phyloP scores from a whole-genome alignment of 2,329 filamentous ascomycete genomes.

The Phaeosphaeriaceae sp. region DNA sequence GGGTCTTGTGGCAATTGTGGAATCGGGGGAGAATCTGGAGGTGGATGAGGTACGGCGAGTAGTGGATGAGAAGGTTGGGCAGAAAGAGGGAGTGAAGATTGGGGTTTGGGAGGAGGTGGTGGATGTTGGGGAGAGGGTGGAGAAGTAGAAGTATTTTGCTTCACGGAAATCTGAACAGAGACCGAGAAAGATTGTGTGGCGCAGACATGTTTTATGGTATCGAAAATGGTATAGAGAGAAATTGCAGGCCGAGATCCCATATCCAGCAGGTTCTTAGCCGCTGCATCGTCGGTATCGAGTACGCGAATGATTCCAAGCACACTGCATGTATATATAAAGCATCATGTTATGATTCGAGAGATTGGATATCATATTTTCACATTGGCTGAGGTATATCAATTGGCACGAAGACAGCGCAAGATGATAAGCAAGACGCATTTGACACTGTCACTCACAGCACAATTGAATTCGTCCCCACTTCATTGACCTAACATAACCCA shows the following conservation, averaged over 20 bases:
- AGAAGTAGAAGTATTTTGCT: not conserved
- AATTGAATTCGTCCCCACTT: not conserved
- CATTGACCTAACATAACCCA: not conserved
- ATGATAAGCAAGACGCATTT: not conserved
- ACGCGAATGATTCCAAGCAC: no score
- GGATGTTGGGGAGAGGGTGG: not conserved
- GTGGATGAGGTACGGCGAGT: slow-evolving; percentile 9
- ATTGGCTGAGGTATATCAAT: not conserved
- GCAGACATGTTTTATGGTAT: no score
- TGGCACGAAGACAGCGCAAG: not conserved
- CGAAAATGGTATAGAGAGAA: no score
- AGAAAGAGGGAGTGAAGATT: not conserved
- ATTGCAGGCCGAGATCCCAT: no score
- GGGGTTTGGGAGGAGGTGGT: slow-evolving; percentile 1
- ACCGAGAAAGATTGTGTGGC: no score
- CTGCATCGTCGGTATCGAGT: no score
- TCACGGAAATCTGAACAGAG: no score
- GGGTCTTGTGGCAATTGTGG: slow-evolving; percentile 9
- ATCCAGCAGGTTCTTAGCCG: no score
- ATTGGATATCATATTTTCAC: no score
- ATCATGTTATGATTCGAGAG: no score
- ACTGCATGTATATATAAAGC: not conserved
- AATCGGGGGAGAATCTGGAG: not conserved
- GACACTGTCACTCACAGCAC: not conserved
- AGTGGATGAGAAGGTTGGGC: slow-evolving; percentile 1